phyloP scores from a whole-genome alignment of 306 rosid genomes.

The Pyrus betulifolia region DNA sequence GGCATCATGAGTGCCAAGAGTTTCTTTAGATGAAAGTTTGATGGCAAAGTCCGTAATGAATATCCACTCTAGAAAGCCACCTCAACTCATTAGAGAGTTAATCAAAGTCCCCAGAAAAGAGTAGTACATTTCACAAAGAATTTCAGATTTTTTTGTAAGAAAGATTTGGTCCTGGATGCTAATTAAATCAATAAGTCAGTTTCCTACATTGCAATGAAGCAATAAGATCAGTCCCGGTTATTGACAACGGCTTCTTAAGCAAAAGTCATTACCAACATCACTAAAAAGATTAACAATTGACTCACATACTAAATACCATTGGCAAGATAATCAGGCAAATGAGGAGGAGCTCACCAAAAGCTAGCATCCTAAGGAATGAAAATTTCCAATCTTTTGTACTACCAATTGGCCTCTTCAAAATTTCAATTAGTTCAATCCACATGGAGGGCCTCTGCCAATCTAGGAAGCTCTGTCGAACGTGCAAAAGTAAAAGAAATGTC shows the following conservation, averaged over 20 bases:
- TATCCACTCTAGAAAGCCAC: conserved; percentile 26
- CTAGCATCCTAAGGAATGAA: conserved; percentile 80
- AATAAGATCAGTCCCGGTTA: conserved; percentile 12
- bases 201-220: conserved; percentile 69
- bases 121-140: no score
- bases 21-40: conserved; percentile 18
- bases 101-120: background rate
- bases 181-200: no score
- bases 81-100: conserved; percentile 27
- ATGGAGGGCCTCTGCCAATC: background rate
- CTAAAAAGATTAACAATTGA: conserved; percentile 2
- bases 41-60: conserved; percentile 22
- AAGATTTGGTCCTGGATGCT: no score
- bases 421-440: background rate
- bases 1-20: conserved; percentile 23
- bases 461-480: no score
- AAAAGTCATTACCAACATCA: background rate
- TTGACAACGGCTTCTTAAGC: conserved; percentile 4
- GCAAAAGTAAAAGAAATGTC: no score
- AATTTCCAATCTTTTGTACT: background rate
- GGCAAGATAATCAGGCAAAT: conserved; percentile 78
- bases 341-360: conserved; percentile 89
- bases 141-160: no score
- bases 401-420: background rate
- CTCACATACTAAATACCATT: conserved; percentile 63